Percentiles rank a stretch among this genome's conserved stretches.
Conservation (phyloP, 192 early-diverging fungal genomes). For the Gamsiella multidivaricata region DNA sequence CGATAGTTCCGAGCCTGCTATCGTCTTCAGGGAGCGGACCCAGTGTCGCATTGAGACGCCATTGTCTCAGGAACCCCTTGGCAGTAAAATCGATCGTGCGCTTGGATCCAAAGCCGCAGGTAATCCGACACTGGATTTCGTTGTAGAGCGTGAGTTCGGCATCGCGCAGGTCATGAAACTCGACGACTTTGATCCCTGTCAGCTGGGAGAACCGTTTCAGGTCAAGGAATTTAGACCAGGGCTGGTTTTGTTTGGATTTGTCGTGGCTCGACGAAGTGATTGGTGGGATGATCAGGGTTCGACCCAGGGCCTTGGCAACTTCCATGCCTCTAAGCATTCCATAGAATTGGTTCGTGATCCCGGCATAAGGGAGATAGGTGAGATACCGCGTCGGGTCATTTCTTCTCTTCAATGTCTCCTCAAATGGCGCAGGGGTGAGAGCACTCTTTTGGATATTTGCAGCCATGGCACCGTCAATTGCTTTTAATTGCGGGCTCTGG, state of each 20-base stretch:
- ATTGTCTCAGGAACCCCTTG: conserved; percentile 30
- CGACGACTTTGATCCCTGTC: conserved; percentile 24
- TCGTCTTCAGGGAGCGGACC: neutral
- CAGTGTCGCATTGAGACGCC: conserved; percentile 19
- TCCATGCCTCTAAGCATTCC: conserved; percentile 29
- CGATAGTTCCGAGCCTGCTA: conserved; percentile 9
- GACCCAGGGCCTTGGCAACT: conserved; percentile 19
- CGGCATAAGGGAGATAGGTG: conserved; percentile 31
- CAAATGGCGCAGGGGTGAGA: conserved; percentile 6
- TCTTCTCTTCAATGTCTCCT: neutral
- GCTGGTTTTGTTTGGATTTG: conserved; percentile 28
- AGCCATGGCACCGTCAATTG: neutral
- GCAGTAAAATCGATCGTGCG: conserved; percentile 24
- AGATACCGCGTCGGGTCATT: conserved; percentile 1
- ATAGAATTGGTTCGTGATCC: conserved; percentile 45
- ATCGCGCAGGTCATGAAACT: conserved; percentile 26
- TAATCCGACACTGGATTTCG: conserved; percentile 19
- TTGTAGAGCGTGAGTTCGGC: neutral
- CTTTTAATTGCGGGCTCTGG: conserved; percentile 3
- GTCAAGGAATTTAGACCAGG: conserved; percentile 40
- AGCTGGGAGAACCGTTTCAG: conserved; percentile 13
- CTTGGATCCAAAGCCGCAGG: conserved; percentile 28
- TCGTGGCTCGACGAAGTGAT: conserved; percentile 29
- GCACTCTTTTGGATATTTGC: neutral
- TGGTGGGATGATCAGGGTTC: conserved; percentile 41